These are phyloP conservation scores for Entophlyctis luteolus DNA, from an alignment of 192 early-diverging fungal genomes.

Conservation along the genomic window DNA sequence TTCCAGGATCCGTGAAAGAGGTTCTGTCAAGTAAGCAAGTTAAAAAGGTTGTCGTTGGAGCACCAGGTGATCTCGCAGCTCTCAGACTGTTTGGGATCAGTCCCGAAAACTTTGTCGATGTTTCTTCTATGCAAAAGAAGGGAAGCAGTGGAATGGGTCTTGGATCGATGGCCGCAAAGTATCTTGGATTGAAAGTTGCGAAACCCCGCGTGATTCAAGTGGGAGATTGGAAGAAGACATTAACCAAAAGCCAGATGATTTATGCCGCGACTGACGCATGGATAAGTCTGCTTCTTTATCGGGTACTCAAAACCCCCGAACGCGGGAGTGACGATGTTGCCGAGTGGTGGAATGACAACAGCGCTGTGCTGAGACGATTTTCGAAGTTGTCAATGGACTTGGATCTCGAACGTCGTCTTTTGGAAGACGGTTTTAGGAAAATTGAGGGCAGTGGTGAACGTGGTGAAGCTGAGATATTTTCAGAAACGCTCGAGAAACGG, in stretches of 20 bases:
- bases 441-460: neutral
- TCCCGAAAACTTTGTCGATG: neutral
- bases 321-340: neutral
- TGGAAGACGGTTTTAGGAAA: neutral
- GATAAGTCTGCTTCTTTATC: slow-evolving; percentile 6
- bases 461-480: neutral
- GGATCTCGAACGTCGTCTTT: neutral
- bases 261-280: slow-evolving; percentile 17
- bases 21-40: neutral
- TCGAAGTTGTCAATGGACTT: neutral
- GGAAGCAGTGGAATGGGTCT: neutral
- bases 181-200: slow-evolving; percentile 1
- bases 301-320: too few relatives aligned
- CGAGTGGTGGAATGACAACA: slow-evolving; percentile 1
- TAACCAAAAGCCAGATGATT: neutral
- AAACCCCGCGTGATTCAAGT: slow-evolving; percentile 8
- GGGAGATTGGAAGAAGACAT: slow-evolving; percentile 3
- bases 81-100: neutral
- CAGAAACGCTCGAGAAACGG: neutral
- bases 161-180: neutral
- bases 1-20: neutral
- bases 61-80: neutral
- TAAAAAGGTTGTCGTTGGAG: slow-evolving; percentile 5
- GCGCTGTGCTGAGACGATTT: slow-evolving; percentile 1
- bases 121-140: too few relatives aligned